Evolutionary conservation across 1,284 basidiomycete species (phyloP).

Genomic region (Sutorius eximius): DNA sequence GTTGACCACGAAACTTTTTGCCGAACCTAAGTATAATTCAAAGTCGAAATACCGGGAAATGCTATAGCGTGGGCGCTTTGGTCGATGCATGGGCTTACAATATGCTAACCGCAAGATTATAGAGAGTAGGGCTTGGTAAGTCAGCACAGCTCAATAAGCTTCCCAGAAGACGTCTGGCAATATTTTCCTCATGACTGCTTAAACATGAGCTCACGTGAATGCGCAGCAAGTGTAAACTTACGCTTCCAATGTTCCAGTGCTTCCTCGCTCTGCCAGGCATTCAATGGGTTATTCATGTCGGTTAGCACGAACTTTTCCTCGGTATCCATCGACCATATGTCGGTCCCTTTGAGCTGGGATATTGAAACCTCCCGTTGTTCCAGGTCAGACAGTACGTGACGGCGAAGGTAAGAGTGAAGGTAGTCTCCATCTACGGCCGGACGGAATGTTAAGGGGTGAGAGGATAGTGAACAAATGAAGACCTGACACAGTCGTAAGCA

Average conservation of each 20-base stretch:
- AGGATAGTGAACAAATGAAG: constrained; percentile 72
- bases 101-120: not conserved
- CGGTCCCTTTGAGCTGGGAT: constrained; percentile 43
- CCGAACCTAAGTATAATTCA: too few species aligned
- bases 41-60: too few species aligned
- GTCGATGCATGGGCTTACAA: too few species aligned
- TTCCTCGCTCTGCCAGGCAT: constrained; percentile 58
- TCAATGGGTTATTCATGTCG: constrained; percentile 60
- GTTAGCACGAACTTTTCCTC: constrained; percentile 51
- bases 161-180: constrained; percentile 40
- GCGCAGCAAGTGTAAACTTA: constrained; percentile 39
- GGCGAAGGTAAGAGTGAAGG: constrained; percentile 65
- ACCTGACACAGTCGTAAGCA: constrained; percentile 48
- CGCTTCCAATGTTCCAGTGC: constrained; percentile 75
- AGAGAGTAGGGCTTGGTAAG: not conserved
- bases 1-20: too few species aligned
- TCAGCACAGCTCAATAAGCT: constrained; percentile 30
- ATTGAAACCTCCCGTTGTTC: constrained; percentile 56
- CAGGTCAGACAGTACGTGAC: constrained; percentile 47
- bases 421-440: constrained; percentile 53
- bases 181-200: constrained; percentile 40
- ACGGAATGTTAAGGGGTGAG: constrained; percentile 64
- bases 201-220: constrained; percentile 9
- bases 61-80: too few species aligned
- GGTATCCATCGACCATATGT: constrained; percentile 35